These are phyloP conservation scores for Debaryomycetaceae sp. DNA, from an alignment of 1,139 yeast species.

Conservation along the genomic window DNA sequence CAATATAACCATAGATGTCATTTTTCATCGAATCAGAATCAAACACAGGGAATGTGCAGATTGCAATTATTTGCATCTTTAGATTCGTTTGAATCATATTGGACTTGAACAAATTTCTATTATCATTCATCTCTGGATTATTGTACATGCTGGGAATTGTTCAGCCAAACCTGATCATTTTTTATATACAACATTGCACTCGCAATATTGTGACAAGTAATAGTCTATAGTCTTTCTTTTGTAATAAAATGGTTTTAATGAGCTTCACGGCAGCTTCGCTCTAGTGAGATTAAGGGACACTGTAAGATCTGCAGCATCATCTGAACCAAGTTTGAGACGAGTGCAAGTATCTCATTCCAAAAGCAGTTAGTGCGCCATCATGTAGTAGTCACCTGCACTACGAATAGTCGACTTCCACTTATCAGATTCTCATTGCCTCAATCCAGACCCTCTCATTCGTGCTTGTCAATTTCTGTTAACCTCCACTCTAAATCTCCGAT, in stretches of 20 bases:
- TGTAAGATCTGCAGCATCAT: neutral
- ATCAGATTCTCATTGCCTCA: too few species aligned
- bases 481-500: too few species aligned
- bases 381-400: neutral
- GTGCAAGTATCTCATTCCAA: neutral
- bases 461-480: too few species aligned
- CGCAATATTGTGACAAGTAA: neutral
- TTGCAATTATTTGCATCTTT: slow-evolving; percentile 10
- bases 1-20: slow-evolving; percentile 6
- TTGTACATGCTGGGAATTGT: too few species aligned
- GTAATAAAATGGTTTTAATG: neutral
- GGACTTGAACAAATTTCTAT: neutral
- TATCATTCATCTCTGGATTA: neutral
- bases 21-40: slow-evolving; percentile 8
- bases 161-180: too few species aligned
- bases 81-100: slow-evolving; percentile 1
- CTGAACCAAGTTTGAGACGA: neutral
- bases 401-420: neutral
- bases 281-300: too few species aligned
- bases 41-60: slow-evolving; percentile 12
- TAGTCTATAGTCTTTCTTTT: neutral
- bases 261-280: too few species aligned
- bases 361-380: neutral
- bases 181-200: too few species aligned
- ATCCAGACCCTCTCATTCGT: too few species aligned